Percentiles rank a stretch among this genome's conserved stretches.
phyloP scores from a whole-genome alignment of 176 grass and related monocot genomes.

The Echinochloa phyllopogon region DNA sequence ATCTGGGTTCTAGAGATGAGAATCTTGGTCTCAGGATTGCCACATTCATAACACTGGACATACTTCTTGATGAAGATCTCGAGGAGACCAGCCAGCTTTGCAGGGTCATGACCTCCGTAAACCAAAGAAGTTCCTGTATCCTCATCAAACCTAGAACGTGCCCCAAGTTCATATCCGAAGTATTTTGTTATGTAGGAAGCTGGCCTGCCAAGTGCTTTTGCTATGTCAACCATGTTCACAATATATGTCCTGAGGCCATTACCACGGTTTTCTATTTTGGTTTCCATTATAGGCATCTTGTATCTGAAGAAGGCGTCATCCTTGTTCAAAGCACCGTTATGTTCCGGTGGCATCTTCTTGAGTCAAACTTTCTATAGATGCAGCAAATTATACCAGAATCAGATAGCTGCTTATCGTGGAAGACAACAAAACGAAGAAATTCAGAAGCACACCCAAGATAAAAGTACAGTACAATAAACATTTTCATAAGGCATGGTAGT shows the following conservation, averaged over 20 bases:
- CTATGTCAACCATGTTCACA: constrained; percentile 79
- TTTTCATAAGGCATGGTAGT: no score
- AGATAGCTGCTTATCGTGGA: no score
- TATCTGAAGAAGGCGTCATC: constrained; percentile 87
- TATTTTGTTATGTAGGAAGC: constrained; percentile 81
- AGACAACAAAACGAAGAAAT: no score
- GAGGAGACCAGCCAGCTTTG: constrained; percentile 77
- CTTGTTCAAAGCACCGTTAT: no score
- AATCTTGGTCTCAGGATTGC: constrained; percentile 88
- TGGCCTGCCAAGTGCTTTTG: constrained; percentile 70
- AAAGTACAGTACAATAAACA: no score
- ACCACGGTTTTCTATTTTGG: constrained; percentile 72
- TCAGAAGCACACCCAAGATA: no score
- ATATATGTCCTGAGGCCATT: constrained; percentile 79
- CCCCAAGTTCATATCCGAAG: constrained; percentile 68
- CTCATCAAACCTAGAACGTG: constrained; percentile 68
- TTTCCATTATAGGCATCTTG: constrained; percentile 86
- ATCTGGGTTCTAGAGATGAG: constrained; percentile 65
- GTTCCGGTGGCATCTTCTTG: no score
- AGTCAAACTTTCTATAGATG: no score
- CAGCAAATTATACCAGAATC: no score
- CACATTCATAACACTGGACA: constrained; percentile 76
- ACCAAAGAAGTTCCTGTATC: constrained; percentile 64
- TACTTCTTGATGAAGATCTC: constrained; percentile 93
- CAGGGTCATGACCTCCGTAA: constrained; percentile 74